phyloP scores from a whole-genome alignment of 2,329 filamentous ascomycete species.

The Botrytis galanthina region DNA sequence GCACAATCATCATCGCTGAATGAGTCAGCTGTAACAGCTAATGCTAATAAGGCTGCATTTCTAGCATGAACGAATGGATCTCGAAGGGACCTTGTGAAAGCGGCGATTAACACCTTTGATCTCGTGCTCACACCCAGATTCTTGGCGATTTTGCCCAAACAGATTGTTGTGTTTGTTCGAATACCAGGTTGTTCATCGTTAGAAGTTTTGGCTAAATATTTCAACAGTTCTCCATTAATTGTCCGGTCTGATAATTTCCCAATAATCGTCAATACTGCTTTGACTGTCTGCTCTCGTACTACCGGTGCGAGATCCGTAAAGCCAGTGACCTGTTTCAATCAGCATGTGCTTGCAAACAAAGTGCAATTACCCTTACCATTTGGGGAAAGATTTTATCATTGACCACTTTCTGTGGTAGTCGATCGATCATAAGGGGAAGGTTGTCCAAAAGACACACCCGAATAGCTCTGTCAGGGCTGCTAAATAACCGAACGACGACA shows the following conservation, averaged over 20 bases:
- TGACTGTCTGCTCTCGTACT: conserved; percentile 92
- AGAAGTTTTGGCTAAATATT: conserved; percentile 88
- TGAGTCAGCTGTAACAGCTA: conserved; percentile 79
- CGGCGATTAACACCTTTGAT: conserved; percentile 87
- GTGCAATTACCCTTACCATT: conserved; percentile 56
- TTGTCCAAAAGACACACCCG: conserved; percentile 89
- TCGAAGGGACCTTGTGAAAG: conserved; percentile 82
- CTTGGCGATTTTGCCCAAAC: conserved; percentile 91
- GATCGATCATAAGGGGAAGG: conserved; percentile 86
- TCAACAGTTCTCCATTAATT: conserved; percentile 89
- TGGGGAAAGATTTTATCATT: conserved; percentile 97
- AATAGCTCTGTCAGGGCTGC: conserved; percentile 87
- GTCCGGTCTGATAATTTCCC: conserved; percentile 87
- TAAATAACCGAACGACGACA: conserved; percentile 81
- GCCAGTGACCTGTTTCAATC: conserved; percentile 66
- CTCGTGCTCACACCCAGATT: conserved; percentile 76
- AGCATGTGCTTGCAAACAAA: conserved; percentile 24
- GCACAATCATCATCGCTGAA: conserved; percentile 92
- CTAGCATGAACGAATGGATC: conserved; percentile 95
- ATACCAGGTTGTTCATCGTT: conserved; percentile 98
- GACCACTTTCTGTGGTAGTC: conserved; percentile 80
- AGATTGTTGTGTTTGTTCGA: conserved; percentile 96
- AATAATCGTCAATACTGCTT: conserved; percentile 85
- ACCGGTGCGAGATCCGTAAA: conserved; percentile 91
- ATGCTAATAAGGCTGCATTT: conserved; percentile 81